Conservation (phyloP, 2,329 filamentous ascomycete genomes). For the Cordyceps fumosorosea region DNA sequence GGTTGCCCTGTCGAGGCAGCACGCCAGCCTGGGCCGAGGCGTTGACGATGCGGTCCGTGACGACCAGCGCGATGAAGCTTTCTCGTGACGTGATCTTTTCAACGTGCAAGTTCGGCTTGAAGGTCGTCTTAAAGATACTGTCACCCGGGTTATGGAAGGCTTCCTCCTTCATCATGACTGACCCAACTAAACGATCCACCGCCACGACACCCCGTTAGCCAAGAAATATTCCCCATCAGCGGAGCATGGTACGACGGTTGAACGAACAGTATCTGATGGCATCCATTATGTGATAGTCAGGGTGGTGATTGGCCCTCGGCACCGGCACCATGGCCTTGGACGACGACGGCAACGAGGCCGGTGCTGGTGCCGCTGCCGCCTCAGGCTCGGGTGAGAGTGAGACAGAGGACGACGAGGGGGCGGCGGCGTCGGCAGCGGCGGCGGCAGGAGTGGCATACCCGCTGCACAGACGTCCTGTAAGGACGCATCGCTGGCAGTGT, state of each 20-base stretch:
- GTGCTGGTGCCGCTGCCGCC: neutral
- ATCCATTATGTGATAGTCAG: conserved; percentile 10
- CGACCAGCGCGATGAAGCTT: conserved; percentile 5
- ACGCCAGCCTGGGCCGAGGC: neutral
- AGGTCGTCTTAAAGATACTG: neutral
- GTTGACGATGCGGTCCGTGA: conserved; percentile 11
- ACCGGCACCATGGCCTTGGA: neutral
- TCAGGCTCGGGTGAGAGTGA: neutral
- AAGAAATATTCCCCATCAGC: neutral
- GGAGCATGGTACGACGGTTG: neutral
- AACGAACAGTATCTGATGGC: conserved; percentile 12
- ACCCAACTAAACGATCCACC: neutral
- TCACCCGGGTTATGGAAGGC: conserved; percentile 3
- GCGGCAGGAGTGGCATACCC: neutral
- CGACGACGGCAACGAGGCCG: neutral
- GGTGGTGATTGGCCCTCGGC: neutral
- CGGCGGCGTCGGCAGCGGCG: no score
- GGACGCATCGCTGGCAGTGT: conserved; percentile 9
- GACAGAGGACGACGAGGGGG: neutral
- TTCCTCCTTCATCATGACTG: conserved; percentile 11
- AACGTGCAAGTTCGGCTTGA: neutral
- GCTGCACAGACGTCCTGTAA: conserved; percentile 9
- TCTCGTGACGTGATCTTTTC: neutral
- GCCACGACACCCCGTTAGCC: neutral
- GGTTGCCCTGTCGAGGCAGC: conserved; percentile 2